Evolutionary conservation across 1,284 basidiomycete genomes (phyloP).

Genomic region (Trametes hirsuta): DNA sequence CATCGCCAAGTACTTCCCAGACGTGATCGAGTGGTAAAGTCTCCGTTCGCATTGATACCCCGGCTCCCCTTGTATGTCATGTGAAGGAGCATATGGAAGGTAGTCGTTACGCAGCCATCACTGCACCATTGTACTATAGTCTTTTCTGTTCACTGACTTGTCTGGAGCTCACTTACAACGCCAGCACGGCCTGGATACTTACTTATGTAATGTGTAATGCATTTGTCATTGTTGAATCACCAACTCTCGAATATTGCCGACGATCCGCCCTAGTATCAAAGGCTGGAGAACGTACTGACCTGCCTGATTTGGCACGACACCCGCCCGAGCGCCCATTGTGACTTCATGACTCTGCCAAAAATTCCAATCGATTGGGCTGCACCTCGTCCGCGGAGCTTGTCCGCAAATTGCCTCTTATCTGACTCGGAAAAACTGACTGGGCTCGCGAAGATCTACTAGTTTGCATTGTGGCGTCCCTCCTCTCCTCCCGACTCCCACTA

Average conservation of each 20-base stretch:
- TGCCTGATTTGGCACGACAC: conserved; percentile 22
- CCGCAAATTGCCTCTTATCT: conserved; percentile 3
- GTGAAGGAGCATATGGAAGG: not conserved
- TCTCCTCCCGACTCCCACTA: conserved; percentile 18
- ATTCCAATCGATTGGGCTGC: conserved; percentile 25
- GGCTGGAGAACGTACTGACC: conserved; percentile 8
- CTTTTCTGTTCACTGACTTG: not conserved
- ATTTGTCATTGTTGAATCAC: not conserved
- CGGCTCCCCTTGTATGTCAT: not conserved
- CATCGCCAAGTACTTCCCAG: conserved; percentile 86
- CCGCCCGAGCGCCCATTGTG: not conserved
- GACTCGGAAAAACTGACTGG: conserved; percentile 2
- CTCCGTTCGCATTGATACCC: no score
- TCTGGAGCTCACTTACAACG: no score
- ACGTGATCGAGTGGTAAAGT: conserved; percentile 73
- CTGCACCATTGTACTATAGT: conserved; percentile 12
- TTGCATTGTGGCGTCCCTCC: conserved; percentile 13
- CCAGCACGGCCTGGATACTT: not conserved
- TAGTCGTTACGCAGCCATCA: not conserved
- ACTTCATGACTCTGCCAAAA: conserved; percentile 21
- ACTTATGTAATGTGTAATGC: conserved; percentile 5
- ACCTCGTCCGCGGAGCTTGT: conserved; percentile 7
- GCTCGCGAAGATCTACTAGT: not conserved
- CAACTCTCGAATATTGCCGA: not conserved
- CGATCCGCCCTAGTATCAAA: not conserved